Evolutionary conservation across 1,139 yeast genomes (phyloP), one percentile per base, ranked within the genome.

Genomic region (Kurtzmaniella quercitrusa): DNA sequence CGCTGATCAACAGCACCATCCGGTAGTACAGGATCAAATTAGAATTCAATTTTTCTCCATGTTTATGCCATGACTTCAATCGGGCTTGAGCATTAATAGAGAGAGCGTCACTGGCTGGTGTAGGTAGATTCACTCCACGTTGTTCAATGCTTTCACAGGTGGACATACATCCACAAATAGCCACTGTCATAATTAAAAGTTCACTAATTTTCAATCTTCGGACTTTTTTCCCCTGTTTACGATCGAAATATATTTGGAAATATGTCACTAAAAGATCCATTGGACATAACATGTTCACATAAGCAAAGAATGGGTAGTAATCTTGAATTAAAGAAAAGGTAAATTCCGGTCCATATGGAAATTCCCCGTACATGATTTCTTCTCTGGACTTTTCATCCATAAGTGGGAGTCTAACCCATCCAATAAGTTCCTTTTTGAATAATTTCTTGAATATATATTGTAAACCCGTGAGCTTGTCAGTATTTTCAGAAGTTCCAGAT

Each of bases 11-110:
- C 5, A 71, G 60, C 1, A 78, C 55, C 42, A 76, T 62, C 44
- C 71, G 75, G 50, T 74, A 80, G 54, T 75, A 79, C 49, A 57
- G 71, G 7, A 78, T 56, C 62, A 54, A 70, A 65, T n/a, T 60
- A 55, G 43, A 66, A 55, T 26, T 64, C 16, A 34, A 12, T n/a
- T 19, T 14, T 12, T 34, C 37, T 9, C 8, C 21, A n/a, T 19
- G 26, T n/a, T 34, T 34, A 20, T 34, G 16, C 34, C 34, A 30
- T 16, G 8, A 3, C 15, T 30, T 30, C 11, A 28, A 7, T 14
- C 33, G 15, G 15, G 6, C 5, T 9, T 11, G 12, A n/a, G 9
- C 6, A 9, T 9, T 6, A n/a, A 14, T 28, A 6, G 33, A 28
- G 6, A 5, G 12, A 14, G 33, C 33, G 15, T 9, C 12, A 6